phyloP scores from a whole-genome alignment of 2,329 filamentous ascomycete genomes.

The Meredithiella fracta region DNA sequence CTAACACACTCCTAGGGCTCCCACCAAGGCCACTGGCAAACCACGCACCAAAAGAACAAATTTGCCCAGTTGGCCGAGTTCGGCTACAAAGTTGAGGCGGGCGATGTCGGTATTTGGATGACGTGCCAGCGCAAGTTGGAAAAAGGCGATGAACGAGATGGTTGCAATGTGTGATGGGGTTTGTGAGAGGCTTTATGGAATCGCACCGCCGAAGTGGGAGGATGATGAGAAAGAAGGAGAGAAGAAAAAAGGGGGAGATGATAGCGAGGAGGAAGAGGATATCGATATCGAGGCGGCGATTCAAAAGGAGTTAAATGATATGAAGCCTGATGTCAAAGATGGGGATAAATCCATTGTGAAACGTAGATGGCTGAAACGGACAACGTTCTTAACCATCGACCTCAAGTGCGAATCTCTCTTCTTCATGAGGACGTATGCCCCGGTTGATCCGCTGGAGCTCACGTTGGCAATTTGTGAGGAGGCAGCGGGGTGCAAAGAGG shows the following conservation, averaged over 20 bases:
- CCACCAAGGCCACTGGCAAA: slow-evolving; percentile 40
- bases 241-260: slow-evolving; percentile 15
- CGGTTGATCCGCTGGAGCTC: slow-evolving; percentile 39
- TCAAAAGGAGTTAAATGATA: slow-evolving; percentile 49
- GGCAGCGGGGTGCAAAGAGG: slow-evolving; percentile 27
- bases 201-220: slow-evolving; percentile 24
- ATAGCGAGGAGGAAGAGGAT: slow-evolving; percentile 28
- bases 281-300: slow-evolving; percentile 61
- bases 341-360: slow-evolving; percentile 1
- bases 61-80: slow-evolving; percentile 25
- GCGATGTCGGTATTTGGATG: slow-evolving; percentile 61
- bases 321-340: slow-evolving; percentile 29
- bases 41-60: slow-evolving; percentile 39
- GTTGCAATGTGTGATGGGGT: slow-evolving; percentile 50
- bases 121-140: slow-evolving; percentile 61
- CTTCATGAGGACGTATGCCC: slow-evolving; percentile 40
- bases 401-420: slow-evolving; percentile 45
- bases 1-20: slow-evolving; percentile 3
- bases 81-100: slow-evolving; percentile 40
- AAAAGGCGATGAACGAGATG: slow-evolving; percentile 52
- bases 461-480: slow-evolving; percentile 40
- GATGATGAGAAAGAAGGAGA: slow-evolving; percentile 19
- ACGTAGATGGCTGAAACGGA: slow-evolving; percentile 20
- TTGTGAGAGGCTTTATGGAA: slow-evolving; percentile 43
- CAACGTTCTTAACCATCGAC: slow-evolving; percentile 35